phyloP scores from a whole-genome alignment of 805 yeast genomes.

The Ogataea nonfermentans region DNA sequence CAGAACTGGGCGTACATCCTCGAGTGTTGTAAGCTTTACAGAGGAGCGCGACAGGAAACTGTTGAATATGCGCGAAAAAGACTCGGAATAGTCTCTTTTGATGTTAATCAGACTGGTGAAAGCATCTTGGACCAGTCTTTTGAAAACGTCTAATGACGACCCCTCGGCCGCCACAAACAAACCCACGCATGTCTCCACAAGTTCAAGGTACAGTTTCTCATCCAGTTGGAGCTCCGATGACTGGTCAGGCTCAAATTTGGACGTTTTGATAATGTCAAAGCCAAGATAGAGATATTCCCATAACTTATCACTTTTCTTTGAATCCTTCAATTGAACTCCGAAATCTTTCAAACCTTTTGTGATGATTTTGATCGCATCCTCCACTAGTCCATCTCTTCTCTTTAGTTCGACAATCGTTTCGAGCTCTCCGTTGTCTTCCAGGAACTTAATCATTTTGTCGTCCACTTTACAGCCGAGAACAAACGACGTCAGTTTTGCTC shows the following conservation, averaged over 20 bases:
- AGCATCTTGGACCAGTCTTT: conserved; percentile 41
- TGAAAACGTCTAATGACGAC: conserved; percentile 32
- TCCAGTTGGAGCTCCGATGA: conserved; percentile 26
- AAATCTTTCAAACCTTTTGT: conserved; percentile 14
- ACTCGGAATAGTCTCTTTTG: conserved; percentile 28
- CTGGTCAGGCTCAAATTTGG: conserved; percentile 18
- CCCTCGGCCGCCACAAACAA: conserved; percentile 32
- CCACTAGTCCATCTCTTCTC: conserved; percentile 23
- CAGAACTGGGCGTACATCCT: conserved; percentile 58
- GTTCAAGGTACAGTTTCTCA: conserved; percentile 39
- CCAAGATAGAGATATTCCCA: conserved; percentile 38
- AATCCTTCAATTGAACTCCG: conserved; percentile 25
- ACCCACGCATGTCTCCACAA: conserved; percentile 40
- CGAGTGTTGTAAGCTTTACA: conserved; percentile 49
- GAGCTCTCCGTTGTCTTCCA: conserved; percentile 29
- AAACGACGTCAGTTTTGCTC: conserved; percentile 16
- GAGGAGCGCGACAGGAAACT: conserved; percentile 50
- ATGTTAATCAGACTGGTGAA: conserved; percentile 40
- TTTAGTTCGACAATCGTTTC: conserved; percentile 36
- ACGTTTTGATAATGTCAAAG: conserved; percentile 32
- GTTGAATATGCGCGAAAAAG: conserved; percentile 56
- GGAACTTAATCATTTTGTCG: conserved; percentile 16
- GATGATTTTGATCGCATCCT: conserved; percentile 34
- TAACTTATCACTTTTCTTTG: conserved; percentile 21
- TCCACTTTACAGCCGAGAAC: conserved; percentile 20